Evolutionary conservation across 129 eudicot species (phyloP).

Genomic region (Scalesia atractyloides): DNA sequence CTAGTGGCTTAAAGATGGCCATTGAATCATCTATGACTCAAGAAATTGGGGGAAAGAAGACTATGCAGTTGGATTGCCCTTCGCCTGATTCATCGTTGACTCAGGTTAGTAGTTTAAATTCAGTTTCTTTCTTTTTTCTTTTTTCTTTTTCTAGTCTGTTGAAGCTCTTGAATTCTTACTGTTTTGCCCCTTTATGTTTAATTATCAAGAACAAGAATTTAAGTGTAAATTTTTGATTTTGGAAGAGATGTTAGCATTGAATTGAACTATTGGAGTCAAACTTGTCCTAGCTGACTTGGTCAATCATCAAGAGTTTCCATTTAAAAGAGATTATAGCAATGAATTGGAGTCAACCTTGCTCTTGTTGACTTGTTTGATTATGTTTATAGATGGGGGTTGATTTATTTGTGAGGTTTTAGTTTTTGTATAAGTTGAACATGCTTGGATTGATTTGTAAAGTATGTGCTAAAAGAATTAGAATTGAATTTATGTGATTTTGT

Average conservation of each 20-base stretch:
- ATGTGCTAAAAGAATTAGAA: background rate
- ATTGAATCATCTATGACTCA: constrained; percentile 31
- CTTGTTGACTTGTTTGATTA: constrained; percentile 31
- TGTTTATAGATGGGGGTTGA: constrained; percentile 1
- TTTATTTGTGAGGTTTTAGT: background rate
- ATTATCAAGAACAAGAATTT: too few species aligned
- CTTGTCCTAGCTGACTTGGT: background rate
- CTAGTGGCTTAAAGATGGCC: constrained; percentile 17
- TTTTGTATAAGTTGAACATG: constrained; percentile 9
- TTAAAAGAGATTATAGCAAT: background rate
- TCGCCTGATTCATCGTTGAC: constrained; percentile 35
- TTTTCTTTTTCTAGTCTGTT: background rate
- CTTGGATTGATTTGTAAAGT: background rate
- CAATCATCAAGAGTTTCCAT: too few species aligned
- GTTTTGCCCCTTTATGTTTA: too few species aligned
- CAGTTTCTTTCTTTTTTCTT: constrained; percentile 10
- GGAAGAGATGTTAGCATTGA: background rate
- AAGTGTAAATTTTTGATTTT: background rate
- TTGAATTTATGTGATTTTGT: constrained; percentile 5
- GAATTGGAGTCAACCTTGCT: constrained; percentile 21
- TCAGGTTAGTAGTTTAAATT: constrained; percentile 28
- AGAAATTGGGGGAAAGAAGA: constrained; percentile 32
- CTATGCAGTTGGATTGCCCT: constrained; percentile 14
- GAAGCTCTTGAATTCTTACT: too few species aligned
- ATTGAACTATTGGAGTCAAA: constrained; percentile 20